Evolutionary conservation across 257 asterid species (phyloP).

Genomic region (Mitragyna speciosa): DNA sequence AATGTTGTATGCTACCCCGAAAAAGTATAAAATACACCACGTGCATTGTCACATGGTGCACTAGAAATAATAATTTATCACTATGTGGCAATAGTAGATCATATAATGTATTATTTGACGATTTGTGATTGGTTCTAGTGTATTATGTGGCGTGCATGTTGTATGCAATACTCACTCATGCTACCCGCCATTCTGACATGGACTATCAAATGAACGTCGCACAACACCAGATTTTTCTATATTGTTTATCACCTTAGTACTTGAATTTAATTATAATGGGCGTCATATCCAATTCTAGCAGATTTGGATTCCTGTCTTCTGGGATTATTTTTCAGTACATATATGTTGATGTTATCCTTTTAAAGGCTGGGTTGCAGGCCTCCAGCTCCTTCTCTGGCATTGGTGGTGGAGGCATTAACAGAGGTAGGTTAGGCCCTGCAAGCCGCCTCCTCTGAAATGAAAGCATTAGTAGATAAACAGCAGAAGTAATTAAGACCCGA

Average conservation of each 20-base stretch:
- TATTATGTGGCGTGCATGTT: no score
- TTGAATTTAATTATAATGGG: no score
- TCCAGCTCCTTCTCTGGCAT: background rate
- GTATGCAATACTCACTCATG: no score
- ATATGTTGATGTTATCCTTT: background rate
- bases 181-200: background rate
- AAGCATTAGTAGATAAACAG: background rate
- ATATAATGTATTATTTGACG: no score
- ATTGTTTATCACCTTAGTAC: no score
- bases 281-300: background rate
- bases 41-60: no score
- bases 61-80: no score
- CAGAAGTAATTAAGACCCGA: background rate
- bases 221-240: background rate
- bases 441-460: background rate
- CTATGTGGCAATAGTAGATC: no score
- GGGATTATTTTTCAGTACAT: background rate
- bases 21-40: no score
- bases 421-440: constrained; percentile 24
- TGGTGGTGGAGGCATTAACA: constrained; percentile 10
- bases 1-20: background rate
- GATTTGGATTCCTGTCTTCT: background rate
- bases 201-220: background rate
- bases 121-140: no score
- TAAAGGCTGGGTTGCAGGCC: background rate